Conservation (phyloP, 371 early-diverging fungal genomes). For the Rhizomucor miehei region DNA sequence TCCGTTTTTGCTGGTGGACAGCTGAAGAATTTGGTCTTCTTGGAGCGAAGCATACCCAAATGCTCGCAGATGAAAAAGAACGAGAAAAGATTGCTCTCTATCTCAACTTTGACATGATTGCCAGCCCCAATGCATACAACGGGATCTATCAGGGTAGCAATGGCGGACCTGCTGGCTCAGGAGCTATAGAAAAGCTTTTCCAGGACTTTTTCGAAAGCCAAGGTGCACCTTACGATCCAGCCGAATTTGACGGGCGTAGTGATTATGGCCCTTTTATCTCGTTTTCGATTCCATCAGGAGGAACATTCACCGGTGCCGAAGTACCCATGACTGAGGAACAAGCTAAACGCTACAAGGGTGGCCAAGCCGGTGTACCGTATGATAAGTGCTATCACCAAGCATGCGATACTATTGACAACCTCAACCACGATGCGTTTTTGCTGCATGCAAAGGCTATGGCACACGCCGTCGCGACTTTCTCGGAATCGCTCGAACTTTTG, state of each 20-base stretch:
- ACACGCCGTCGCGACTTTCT: slow-evolving; percentile 17
- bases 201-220: slow-evolving; percentile 52
- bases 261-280: slow-evolving; percentile 48
- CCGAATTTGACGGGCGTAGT: slow-evolving; percentile 39
- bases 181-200: slow-evolving; percentile 56
- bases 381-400: slow-evolving; percentile 67
- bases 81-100: slow-evolving; percentile 54
- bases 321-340: slow-evolving; percentile 58
- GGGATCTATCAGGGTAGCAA: slow-evolving; percentile 30
- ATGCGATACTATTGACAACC: slow-evolving; percentile 17
- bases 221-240: slow-evolving; percentile 34
- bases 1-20: slow-evolving; percentile 67
- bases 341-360: slow-evolving; percentile 56
- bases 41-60: slow-evolving; percentile 69
- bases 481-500: slow-evolving; percentile 12
- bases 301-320: slow-evolving; percentile 67
- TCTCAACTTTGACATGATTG: slow-evolving; percentile 81
- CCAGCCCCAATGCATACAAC: slow-evolving; percentile 71
- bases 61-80: slow-evolving; percentile 15
- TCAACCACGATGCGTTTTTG: slow-evolving; percentile 17
- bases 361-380: slow-evolving; percentile 61
- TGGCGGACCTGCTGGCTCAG: slow-evolving; percentile 36
- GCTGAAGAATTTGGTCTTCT: slow-evolving; percentile 78
- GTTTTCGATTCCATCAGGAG: slow-evolving; percentile 56
- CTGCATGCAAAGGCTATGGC: slow-evolving; percentile 14